A percentile compares a stretch with the other conserved stretches of the same genome.
Conservation (phyloP, 176 grass and related monocot genomes). For the Oryza longistaminata region DNA sequence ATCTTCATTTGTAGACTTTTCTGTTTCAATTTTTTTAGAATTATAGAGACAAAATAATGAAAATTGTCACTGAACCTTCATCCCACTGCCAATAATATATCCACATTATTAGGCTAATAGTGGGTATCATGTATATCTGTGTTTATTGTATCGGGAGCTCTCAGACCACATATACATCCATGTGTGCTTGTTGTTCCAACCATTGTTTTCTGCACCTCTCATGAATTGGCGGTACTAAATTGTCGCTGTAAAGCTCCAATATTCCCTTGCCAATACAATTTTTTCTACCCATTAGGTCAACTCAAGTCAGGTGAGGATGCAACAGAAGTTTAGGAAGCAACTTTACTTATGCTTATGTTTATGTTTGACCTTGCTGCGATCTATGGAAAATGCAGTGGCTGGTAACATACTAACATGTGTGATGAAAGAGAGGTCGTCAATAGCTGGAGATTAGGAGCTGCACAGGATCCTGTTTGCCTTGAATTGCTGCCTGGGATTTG, state of each 20-base stretch:
- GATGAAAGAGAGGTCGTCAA: neutral
- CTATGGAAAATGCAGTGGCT: neutral
- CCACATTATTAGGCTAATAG: too few relatives aligned
- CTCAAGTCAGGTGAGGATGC: neutral
- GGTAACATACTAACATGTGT: neutral
- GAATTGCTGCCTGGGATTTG: neutral
- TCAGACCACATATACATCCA: too few relatives aligned
- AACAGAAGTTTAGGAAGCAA: neutral
- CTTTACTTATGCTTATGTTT: neutral
- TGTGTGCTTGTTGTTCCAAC: too few relatives aligned
- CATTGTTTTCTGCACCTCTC: too few relatives aligned
- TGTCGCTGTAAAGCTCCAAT: neutral
- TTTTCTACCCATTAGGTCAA: neutral
- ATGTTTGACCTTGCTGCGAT: neutral
- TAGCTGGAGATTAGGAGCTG: neutral
- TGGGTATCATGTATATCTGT: too few relatives aligned
- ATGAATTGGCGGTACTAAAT: neutral
- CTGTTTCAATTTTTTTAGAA: too few relatives aligned
- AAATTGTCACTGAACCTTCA: too few relatives aligned
- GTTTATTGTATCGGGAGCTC: too few relatives aligned
- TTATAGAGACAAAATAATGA: too few relatives aligned
- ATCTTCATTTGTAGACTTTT: too few relatives aligned
- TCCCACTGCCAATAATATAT: too few relatives aligned
- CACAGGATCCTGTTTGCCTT: neutral
- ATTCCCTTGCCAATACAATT: neutral